Percentiles rank a stretch among this genome's conserved stretches.
These are phyloP conservation scores for Coniella vitis DNA, from an alignment of 2,329 filamentous ascomycete genomes.

Conservation along the genomic window DNA sequence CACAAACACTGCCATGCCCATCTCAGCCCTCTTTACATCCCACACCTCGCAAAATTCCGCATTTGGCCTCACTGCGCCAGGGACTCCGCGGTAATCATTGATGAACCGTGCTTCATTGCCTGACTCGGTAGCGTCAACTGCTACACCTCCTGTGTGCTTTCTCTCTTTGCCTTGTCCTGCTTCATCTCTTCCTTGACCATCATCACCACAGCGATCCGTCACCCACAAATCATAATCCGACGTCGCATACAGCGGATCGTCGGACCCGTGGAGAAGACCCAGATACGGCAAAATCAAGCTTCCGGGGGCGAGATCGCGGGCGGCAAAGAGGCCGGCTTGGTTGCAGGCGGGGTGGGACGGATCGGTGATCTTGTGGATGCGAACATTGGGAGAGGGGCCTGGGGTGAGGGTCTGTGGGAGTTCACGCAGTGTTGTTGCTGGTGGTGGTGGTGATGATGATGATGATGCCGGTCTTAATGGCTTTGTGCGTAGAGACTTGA, in stretches of 20 bases:
- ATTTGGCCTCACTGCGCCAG: conserved; percentile 37
- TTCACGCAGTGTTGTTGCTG: conserved; percentile 21
- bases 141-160: conserved; percentile 46
- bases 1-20: conserved; percentile 53
- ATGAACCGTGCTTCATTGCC: conserved; percentile 62
- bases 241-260: conserved; percentile 29
- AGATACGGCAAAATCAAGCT: conserved; percentile 56
- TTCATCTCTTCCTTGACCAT: too few relatives aligned
- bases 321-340: conserved; percentile 55
- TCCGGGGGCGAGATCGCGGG: conserved; percentile 44
- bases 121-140: conserved; percentile 50
- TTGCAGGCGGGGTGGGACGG: conserved; percentile 49
- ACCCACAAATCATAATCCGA: conserved; percentile 62
- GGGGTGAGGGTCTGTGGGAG: conserved; percentile 30
- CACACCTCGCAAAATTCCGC: conserved; percentile 54
- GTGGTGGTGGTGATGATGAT: conserved; percentile 29
- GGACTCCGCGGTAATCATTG: conserved; percentile 59
- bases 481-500: conserved; percentile 30
- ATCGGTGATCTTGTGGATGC: conserved; percentile 46
- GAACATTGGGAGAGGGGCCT: conserved; percentile 43
- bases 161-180: too few relatives aligned
- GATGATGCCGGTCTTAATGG: conserved; percentile 26
- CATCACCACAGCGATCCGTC: neutral
- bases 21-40: conserved; percentile 44
- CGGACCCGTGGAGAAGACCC: conserved; percentile 46